Evolutionary conservation across 768 basidiomycete species (phyloP).

Genomic region (Boletus vinaceobasis): DNA sequence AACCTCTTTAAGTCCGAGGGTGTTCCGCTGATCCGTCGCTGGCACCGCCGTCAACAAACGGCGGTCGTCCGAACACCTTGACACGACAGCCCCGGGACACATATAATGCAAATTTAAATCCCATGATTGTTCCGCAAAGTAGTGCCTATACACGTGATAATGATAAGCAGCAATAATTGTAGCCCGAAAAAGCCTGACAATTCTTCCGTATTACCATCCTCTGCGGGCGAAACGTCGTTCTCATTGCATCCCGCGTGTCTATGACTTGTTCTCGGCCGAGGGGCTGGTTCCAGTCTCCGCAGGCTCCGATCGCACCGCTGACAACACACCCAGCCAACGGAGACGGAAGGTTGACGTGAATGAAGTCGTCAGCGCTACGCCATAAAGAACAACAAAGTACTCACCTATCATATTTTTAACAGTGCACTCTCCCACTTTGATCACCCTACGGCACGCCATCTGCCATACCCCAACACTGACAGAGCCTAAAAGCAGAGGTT

Average conservation of each 20-base stretch:
- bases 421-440: slow-evolving; percentile 70
- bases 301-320: slow-evolving; percentile 23
- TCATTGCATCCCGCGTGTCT: slow-evolving; percentile 3
- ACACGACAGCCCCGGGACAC: neutral
- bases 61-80: neutral
- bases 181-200: neutral
- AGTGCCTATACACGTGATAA: slow-evolving; percentile 18
- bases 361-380: neutral
- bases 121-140: neutral
- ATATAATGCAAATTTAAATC: slow-evolving; percentile 7
- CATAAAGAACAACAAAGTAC: slow-evolving; percentile 14
- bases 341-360: neutral
- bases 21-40: slow-evolving; percentile 5
- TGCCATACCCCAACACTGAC: slow-evolving; percentile 95
- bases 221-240: neutral
- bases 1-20: neutral
- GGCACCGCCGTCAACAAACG: neutral
- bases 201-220: slow-evolving; percentile 2
- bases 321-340: neutral
- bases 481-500: slow-evolving; percentile 52
- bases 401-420: slow-evolving; percentile 60
- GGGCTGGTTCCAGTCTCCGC: slow-evolving; percentile 11
- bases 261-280: slow-evolving; percentile 17
- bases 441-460: slow-evolving; percentile 87
- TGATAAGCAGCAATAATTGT: slow-evolving; percentile 10